Evolutionary conservation across 2,329 filamentous ascomycete species (phyloP).

Genomic region (Pyricularia sp.): DNA sequence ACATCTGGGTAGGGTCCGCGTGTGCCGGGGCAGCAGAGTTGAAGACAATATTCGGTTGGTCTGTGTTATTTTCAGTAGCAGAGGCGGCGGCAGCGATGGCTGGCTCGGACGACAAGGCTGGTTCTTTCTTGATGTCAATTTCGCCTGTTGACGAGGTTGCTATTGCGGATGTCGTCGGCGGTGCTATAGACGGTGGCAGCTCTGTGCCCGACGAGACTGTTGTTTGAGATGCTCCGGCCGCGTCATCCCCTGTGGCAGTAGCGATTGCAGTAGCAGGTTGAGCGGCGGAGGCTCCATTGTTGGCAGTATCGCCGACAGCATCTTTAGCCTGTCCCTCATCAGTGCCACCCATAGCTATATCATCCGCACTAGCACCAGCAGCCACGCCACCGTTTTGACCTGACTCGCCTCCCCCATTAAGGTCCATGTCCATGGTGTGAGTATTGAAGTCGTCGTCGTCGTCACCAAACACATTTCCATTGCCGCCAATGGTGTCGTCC

Average conservation of each 20-base stretch:
- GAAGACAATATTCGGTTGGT: neutral
- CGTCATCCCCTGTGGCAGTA: neutral
- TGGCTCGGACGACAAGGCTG: slow-evolving; percentile 23
- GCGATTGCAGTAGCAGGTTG: slow-evolving; percentile 1
- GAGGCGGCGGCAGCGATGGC: slow-evolving; percentile 7
- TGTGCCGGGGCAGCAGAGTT: slow-evolving; percentile 17
- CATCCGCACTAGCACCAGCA: slow-evolving; percentile 24
- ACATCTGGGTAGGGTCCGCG: slow-evolving; percentile 44
- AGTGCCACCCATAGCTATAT: slow-evolving; percentile 18
- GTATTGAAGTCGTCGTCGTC: slow-evolving; percentile 74
- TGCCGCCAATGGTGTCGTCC: slow-evolving; percentile 45
- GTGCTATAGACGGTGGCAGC: neutral
- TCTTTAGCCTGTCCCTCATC: neutral
- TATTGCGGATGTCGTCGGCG: slow-evolving; percentile 2
- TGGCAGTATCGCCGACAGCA: slow-evolving; percentile 9
- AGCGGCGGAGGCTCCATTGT: neutral
- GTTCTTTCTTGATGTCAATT: neutral
- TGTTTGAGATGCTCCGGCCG: neutral
- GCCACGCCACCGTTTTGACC: slow-evolving; percentile 20
- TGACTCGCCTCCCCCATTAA: slow-evolving; percentile 25
- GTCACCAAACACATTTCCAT: slow-evolving; percentile 51
- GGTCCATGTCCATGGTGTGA: slow-evolving; percentile 46
- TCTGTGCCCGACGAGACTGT: neutral
- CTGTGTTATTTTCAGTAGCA: neutral
- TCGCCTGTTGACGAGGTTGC: neutral